Evolutionary conservation across 352 stramenopile genomes (phyloP), one percentile per base, ranked within the genome.

Genomic region (Phytophthora sp.): DNA sequence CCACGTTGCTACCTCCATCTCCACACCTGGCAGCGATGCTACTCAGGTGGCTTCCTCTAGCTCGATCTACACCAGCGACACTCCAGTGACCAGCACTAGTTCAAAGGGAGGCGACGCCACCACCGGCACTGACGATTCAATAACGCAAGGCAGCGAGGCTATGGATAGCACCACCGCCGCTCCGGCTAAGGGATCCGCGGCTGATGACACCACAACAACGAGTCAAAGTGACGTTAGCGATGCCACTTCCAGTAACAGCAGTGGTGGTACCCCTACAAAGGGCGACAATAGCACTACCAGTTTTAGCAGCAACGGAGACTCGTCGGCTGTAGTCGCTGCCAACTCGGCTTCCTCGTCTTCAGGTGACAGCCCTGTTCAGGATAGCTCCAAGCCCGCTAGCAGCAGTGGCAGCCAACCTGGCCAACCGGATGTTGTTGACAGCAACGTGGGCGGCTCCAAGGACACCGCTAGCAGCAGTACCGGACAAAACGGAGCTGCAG

Each of bases 31-130:
- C 8, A 67, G 50, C 20, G 41, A 56, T 33, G 46, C 11, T 30
- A 65, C 53, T 39, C 21, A 35, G 52, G 45, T 52, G 6, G 23
- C 29, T 16, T 33, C 44, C n/a, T 54, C 61, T 30, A 54, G 30
- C 45, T 63, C 60, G 7, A 52, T 21, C 3, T 38, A 54, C 51
- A 63, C 33, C 29, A 26, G 49, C 18, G 30, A 33, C 16, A 51
- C 62, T 24, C 20, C 54, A 12, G 26, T 20, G 27, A 56, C 31
- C 36, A 57, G 33, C 29, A 50, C 35, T 26, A 57, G 52, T 15
- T 59, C 62, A 13, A 36, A 38, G 3, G 63, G 56, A 52, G 67
- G 63, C 35, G 38, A 51, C 38, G 23, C 15, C 35, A 58, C 29
- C 36, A 63, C 29, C 2, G 27, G 29, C 13, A 44, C 52, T 38